These are phyloP conservation scores for Rubus idaeus DNA, from an alignment of 306 rosid genomes.

Conservation along the genomic window DNA sequence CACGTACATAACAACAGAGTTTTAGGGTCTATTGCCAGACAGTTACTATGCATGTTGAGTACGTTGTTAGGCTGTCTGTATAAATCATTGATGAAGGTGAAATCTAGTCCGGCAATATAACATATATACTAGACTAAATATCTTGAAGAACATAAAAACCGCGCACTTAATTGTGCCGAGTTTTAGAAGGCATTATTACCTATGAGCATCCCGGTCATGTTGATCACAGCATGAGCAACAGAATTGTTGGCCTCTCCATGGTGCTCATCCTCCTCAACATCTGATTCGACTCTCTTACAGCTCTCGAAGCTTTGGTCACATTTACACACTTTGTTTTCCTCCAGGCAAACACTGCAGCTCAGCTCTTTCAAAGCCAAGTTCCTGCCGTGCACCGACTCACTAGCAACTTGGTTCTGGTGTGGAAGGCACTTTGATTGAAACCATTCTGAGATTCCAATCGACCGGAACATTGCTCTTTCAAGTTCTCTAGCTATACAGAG, in stretches of 20 bases:
- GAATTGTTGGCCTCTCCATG: slow-evolving; percentile 47
- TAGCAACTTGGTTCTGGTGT: slow-evolving; percentile 26
- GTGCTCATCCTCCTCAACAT: slow-evolving; percentile 14
- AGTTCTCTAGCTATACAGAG: not conserved
- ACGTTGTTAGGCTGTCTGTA: no score
- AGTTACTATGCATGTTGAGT: no score
- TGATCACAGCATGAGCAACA: slow-evolving; percentile 58
- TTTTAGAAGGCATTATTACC: slow-evolving; percentile 33
- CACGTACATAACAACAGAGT: no score
- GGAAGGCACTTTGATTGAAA: slow-evolving; percentile 23
- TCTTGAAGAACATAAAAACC: not conserved
- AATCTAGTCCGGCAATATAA: no score
- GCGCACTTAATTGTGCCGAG: not conserved
- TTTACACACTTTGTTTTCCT: slow-evolving; percentile 42
- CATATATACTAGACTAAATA: not conserved
- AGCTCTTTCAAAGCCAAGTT: slow-evolving; percentile 25
- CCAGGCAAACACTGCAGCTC: slow-evolving; percentile 44
- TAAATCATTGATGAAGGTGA: no score
- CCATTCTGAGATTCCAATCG: slow-evolving; percentile 4
- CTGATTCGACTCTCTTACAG: not conserved
- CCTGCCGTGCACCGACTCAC: slow-evolving; percentile 30
- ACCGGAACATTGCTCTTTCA: slow-evolving; percentile 32
- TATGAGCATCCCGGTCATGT: slow-evolving; percentile 83
- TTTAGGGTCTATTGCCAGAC: no score
- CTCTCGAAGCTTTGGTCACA: slow-evolving; percentile 32